Base-by-base conservation (phyloP, 2,329 filamentous ascomycete genomes). In the Shiraia bambusicola region DNA sequence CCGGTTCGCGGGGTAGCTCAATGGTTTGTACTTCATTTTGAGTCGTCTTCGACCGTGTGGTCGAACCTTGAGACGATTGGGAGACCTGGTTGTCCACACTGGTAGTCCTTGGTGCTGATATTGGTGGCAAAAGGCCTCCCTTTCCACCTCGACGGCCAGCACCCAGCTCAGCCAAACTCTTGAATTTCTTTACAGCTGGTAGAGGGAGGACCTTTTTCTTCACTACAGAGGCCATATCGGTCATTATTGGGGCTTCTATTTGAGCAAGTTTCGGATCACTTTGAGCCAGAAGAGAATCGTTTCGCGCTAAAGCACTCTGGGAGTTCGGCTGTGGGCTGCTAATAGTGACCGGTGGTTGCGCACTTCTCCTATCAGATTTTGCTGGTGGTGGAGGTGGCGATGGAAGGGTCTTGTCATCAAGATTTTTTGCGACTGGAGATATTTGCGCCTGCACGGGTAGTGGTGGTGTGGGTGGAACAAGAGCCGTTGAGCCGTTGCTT, bases 401-500 rank as follows among this genome's bases (percentile, higher is more conserved):
- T 15, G 65, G 65, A 16, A 63, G 52, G 16, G 58, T 54, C 24
- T 62, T 61, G 14, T 58, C 51, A 29, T 61, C 46, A 32, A 40
- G 33, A 15, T 40, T 34, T 13, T 37, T 31, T 10, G 52, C 37
- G 2, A 50, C 52, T 16, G 48, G 47, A 33, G 50, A 40, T 17
- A 34, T 25, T 33, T 40, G 37, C 14, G 49, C 35, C 24, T 29
- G 44, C 22, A 40, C 40, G 12, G 54, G 41, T 9, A 54, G 33
- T 34, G 37, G 40, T 26, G 63, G 60, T 25, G 54, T 52, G 13
- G 57, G 49, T 25, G 61, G 64, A 9, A 67, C 42, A 9, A 47
- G 47, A 6, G 66, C 67, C 26, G 67, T 69, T n/a, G 67, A 60
- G 30, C 67, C 67, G 60, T 70, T 70, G 54, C 65, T 68, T 19